Evolutionary conservation across 257 asterid species (phyloP).

Genomic region (Haberlea rhodopensis): DNA sequence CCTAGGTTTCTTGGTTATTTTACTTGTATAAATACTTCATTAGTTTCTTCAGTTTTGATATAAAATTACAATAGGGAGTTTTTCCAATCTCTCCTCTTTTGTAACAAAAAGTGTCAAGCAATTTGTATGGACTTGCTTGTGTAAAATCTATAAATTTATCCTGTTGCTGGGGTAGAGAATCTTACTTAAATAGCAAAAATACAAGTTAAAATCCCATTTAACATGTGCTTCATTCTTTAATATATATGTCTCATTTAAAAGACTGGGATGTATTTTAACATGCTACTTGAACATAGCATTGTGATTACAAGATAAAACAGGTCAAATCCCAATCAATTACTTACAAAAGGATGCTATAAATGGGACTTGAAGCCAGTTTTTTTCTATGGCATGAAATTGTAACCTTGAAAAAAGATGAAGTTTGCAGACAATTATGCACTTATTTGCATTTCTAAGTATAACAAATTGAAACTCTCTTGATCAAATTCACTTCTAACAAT

Average conservation of each 20-base stretch:
- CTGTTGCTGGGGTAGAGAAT: conserved; percentile 1
- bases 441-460: conserved; percentile 1
- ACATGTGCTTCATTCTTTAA: conserved; percentile 4
- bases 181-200: conserved; percentile 5
- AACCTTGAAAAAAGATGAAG: background rate
- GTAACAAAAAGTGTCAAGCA: background rate
- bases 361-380: background rate
- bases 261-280: background rate
- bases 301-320: background rate
- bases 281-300: background rate
- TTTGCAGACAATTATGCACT: background rate
- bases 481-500: background rate
- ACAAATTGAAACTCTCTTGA: background rate
- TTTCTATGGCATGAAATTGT: background rate
- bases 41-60: too few species aligned
- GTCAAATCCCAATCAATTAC: background rate
- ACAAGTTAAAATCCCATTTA: background rate
- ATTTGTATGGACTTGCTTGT: background rate
- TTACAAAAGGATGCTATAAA: conserved; percentile 4
- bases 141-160: background rate
- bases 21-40: too few species aligned
- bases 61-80: too few species aligned
- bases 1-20: too few species aligned
- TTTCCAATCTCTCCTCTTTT: too few species aligned
- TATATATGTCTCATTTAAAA: background rate